These are phyloP conservation scores for Talaromyces albobiverticillius DNA, from an alignment of 2,329 filamentous ascomycete genomes.

Conservation along the genomic window DNA sequence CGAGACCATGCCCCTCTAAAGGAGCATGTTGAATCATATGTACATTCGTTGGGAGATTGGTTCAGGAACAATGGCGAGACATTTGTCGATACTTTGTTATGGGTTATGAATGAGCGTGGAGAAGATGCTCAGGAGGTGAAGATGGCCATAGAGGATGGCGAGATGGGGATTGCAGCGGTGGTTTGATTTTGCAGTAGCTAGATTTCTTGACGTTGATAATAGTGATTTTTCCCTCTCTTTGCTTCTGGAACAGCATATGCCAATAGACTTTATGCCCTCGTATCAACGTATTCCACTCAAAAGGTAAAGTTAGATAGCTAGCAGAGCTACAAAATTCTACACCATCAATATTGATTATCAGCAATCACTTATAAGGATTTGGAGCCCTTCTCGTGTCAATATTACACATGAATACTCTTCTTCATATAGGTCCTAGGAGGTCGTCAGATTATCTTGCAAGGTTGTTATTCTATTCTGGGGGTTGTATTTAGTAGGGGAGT, in stretches of 20 bases:
- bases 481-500: no score
- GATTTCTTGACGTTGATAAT: not conserved
- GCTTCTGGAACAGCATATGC: not conserved
- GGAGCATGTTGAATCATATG: constrained; percentile 55
- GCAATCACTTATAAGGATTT: no score
- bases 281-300: no score
- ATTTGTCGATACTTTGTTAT: constrained; percentile 57
- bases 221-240: not conserved
- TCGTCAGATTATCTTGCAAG: no score
- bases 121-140: constrained; percentile 34
- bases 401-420: no score
- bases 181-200: not conserved
- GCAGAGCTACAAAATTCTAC: no score
- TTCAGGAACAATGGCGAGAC: constrained; percentile 64
- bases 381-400: no score
- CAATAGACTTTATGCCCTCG: no score
- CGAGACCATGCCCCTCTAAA: constrained; percentile 56
- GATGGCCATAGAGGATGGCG: constrained; percentile 14
- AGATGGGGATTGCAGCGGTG: constrained; percentile 11
- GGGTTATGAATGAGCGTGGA: constrained; percentile 55
- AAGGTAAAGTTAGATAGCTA: no score
- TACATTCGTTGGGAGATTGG: constrained; percentile 55
- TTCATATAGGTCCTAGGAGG: no score
- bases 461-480: no score
- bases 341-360: no score